A percentile compares a stretch with the other conserved stretches of the same genome.
phyloP scores from a whole-genome alignment of 1,284 basidiomycete species.

The Gastroboletus turbinatus region DNA sequence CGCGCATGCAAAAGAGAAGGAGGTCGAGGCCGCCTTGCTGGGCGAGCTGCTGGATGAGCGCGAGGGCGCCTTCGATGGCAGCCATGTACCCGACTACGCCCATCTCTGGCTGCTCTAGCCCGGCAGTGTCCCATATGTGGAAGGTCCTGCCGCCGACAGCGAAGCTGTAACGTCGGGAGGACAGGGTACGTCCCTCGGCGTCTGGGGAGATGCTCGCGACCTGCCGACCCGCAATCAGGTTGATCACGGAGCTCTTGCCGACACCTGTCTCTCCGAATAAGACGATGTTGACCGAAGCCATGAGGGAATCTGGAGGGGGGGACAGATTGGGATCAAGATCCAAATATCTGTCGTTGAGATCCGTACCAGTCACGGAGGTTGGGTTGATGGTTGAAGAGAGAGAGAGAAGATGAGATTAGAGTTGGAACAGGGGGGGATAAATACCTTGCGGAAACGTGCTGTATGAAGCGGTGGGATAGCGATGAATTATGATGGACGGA shows the following conservation, averaged over 20 bases:
- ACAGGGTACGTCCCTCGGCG: constrained; percentile 16
- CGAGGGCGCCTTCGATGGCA: constrained; percentile 33
- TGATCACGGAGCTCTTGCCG: constrained; percentile 29
- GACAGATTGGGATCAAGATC: not conserved
- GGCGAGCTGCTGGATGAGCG: constrained; percentile 33
- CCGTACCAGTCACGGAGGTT: constrained; percentile 10
- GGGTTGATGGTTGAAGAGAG: not conserved
- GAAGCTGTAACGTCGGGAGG: constrained; percentile 29
- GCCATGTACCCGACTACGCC: constrained; percentile 23
- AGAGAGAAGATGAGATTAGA: not conserved
- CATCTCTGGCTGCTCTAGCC: constrained; percentile 37
- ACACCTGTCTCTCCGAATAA: constrained; percentile 29
- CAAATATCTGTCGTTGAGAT: constrained; percentile 1
- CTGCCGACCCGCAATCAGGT: constrained; percentile 25
- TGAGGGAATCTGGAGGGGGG: constrained; percentile 9
- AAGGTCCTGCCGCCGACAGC: constrained; percentile 14
- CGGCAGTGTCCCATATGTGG: constrained; percentile 38
- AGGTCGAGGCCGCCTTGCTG: constrained; percentile 35
- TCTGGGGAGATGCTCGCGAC: constrained; percentile 21
- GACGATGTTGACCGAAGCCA: constrained; percentile 27
- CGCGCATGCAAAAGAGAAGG: constrained; percentile 39
- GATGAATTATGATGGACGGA: not conserved
- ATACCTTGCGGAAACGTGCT: constrained; percentile 3
- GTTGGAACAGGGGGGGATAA: not conserved
- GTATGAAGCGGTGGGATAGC: not conserved